Base-by-base conservation (phyloP, 352 stramenopile genomes). In the Phytophthora agathidicida region DNA sequence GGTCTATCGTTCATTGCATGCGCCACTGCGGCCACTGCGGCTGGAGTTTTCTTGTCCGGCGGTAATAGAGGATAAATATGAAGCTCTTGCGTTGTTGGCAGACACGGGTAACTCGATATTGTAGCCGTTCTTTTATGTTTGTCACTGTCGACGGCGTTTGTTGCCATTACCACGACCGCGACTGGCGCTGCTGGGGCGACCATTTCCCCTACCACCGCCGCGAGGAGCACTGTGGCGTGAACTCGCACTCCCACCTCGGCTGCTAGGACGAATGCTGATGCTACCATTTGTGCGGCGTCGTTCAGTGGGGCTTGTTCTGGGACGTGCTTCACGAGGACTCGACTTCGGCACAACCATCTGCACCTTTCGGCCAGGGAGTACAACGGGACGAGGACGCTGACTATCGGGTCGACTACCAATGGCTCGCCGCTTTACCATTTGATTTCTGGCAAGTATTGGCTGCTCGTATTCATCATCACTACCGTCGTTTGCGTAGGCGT, bases 1-100 rank as follows among this genome's bases (percentile, higher is more conserved):
- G 73, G 75, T 30, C 51, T 86, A n/a, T 82, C 75, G 3, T 67
- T 86, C 31, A 69, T 86, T 9, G 75, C 71, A 2, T 86, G 75
- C 16, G 75, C 73, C 22, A 83, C 71, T 0, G 73, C 73, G 16
- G 75, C 73, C 27, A 83, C 73, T 13, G 73, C 73, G 3, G 75
- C 72, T 3, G 55, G n/a, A n/a, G 73, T 13, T 54, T 86, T 19
- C 46, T 77, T 6, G 66, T 67, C n/a, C 75, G 75, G 13, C 56
- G 75, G 24, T 82, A 73, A 78, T 51, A 35, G 28, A 54, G 20
- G 37, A 49, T 39, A 28, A 60, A 57, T n/a, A 43, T 32, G 30
- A 45, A 26, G 26, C 39, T 33, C 19, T 41, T 48, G 17, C 26
- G 22, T 49, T 38, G 28, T 38, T 60, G 44, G 19, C 22, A 36